Conservation (phyloP, 306 rosid species). For the Vigna angularis region DNA sequence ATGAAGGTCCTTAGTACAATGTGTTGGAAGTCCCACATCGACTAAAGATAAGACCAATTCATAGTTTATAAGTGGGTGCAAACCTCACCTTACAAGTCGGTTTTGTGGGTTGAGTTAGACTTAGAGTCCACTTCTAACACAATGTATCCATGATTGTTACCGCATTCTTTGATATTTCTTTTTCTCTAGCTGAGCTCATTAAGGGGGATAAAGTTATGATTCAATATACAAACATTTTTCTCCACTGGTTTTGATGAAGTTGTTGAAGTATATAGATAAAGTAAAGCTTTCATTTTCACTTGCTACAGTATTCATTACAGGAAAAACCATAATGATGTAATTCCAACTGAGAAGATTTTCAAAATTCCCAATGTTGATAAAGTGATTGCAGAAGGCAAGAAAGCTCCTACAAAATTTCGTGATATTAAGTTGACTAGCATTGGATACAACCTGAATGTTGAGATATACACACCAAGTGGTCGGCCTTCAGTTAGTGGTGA, state of each 20-base stretch:
- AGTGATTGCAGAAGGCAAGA: conserved; percentile 81
- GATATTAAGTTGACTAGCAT: conserved; percentile 65
- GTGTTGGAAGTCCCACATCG: no score
- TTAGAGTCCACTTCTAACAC: no score
- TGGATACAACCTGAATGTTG: conserved; percentile 55
- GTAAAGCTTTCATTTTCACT: conserved; percentile 29
- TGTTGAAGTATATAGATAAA: background rate
- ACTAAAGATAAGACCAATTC: no score
- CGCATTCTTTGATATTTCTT: conserved; percentile 19
- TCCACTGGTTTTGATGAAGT: conserved; percentile 11
- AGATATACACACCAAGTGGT: conserved; percentile 80
- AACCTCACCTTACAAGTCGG: no score
- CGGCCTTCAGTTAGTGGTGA: conserved; percentile 92
- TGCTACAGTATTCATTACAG: conserved; percentile 56
- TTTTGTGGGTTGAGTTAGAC: no score
- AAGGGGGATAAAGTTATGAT: background rate
- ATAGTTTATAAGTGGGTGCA: no score
- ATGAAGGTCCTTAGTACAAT: conserved; percentile 1
- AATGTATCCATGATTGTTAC: background rate
- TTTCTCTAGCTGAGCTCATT: conserved; percentile 7
- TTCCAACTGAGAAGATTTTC: conserved; percentile 71
- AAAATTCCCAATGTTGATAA: conserved; percentile 78
- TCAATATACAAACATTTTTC: conserved; percentile 12
- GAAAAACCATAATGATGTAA: conserved; percentile 57
- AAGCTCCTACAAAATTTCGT: conserved; percentile 65